Base-by-base conservation (phyloP, 345 rosid genomes). In the Eucalyptus coolabah region DNA sequence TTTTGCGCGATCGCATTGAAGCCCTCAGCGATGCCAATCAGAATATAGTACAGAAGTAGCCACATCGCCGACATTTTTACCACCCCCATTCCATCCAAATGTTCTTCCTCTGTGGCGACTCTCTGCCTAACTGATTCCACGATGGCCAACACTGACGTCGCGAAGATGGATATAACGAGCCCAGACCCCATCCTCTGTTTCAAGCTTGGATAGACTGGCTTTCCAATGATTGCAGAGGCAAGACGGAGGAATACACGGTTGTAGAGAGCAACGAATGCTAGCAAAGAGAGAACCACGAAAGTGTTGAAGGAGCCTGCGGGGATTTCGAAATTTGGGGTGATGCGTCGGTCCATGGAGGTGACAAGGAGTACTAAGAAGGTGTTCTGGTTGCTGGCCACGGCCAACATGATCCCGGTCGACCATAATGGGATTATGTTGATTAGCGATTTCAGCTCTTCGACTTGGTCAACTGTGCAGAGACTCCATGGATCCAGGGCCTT, bases 141-240 rank as follows among this genome's bases (percentile, higher is more conserved):
- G 26, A 91, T 51, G n/a, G 96, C 98, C 32, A 96, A 91, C 37
- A 92, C 91, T 49, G 94, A 93, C 93, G 93, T 93, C 28, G 95
- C 95, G 30, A 94, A 53, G 90, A 91, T 91, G 23, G 97, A 92
- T 18, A 94, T 87, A 54, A 92, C 90, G 9, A 96, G 83, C 23
- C 98, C 97, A 49, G 93, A 88, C 51, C 98, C 98, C 98, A 97
- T 96, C 91, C 98, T 94, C 54, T 92, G 92, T 90, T 94, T 96
- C 30, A 94, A 92, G 45, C 94, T 89, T 49, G 96, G 91, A 50
- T 92, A 86, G 81, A 95, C 92, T 2, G 95, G 95, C 91, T 92
- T 95, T 8, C 96, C 95, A 63, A 86, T n/a, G 72, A 96, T 89
- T 90, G 93, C 96, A 34, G 99, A 97, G 77, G 95, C 97, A 15